These are phyloP conservation scores for Kodamaea plutei DNA, from an alignment of 1,139 yeast species.

Conservation along the genomic window DNA sequence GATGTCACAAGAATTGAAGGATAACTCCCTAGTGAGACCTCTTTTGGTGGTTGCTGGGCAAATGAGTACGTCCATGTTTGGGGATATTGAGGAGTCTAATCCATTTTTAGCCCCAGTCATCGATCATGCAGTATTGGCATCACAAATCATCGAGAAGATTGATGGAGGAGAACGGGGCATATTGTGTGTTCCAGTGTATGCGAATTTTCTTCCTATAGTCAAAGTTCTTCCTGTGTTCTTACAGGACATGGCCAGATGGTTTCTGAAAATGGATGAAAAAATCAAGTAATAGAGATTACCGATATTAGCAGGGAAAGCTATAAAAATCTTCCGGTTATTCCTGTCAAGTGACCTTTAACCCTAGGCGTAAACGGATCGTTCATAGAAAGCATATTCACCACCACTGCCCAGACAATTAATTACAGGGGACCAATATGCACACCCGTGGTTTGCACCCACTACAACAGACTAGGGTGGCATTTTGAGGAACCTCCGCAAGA, in stretches of 20 bases:
- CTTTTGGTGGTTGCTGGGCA: constrained; percentile 67
- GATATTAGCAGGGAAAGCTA: too few relatives aligned
- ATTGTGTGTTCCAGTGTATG: constrained; percentile 56
- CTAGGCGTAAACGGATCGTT: too few relatives aligned
- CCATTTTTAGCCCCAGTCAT: constrained; percentile 64
- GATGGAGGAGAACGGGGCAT: constrained; percentile 50
- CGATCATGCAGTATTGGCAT: constrained; percentile 39
- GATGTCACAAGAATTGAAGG: constrained; percentile 43
- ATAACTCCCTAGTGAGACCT: constrained; percentile 29
- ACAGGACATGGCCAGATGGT: constrained; percentile 43
- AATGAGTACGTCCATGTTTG: constrained; percentile 57
- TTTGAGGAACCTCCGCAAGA: too few relatives aligned
- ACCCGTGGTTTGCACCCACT: too few relatives aligned
- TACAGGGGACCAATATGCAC: too few relatives aligned
- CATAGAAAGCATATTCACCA: too few relatives aligned
- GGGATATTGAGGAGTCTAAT: constrained; percentile 55
- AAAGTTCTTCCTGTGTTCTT: constrained; percentile 49
- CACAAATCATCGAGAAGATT: constrained; percentile 35
- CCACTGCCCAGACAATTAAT: too few relatives aligned
- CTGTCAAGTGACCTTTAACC: too few relatives aligned
- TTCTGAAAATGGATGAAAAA: constrained; percentile 52
- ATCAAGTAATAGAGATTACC: too few relatives aligned
- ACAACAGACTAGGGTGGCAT: too few relatives aligned
- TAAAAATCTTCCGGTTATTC: too few relatives aligned
- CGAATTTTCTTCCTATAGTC: constrained; percentile 51